A percentile compares a stretch with the other conserved stretches of the same genome.
Evolutionary conservation across 495 filamentous ascomycete species (phyloP).

Genomic region (Margaritispora aquatica): DNA sequence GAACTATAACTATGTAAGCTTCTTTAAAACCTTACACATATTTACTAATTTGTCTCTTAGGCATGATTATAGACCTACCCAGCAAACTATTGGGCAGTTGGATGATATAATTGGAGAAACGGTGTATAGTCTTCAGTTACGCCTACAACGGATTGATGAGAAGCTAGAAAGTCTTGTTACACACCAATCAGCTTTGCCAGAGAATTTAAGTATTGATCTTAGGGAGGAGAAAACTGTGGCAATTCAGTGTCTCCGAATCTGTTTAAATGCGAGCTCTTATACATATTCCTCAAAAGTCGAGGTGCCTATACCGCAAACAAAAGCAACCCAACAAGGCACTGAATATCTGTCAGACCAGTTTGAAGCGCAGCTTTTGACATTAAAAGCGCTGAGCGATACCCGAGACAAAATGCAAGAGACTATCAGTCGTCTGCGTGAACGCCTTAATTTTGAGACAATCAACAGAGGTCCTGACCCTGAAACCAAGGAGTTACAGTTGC

Average conservation of each 20-base stretch:
- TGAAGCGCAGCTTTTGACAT: slow-evolving; percentile 19
- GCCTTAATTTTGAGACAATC: slow-evolving; percentile 21
- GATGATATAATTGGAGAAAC: slow-evolving; percentile 20
- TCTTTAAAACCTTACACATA: slow-evolving; percentile 8
- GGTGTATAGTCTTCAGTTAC: slow-evolving; percentile 14
- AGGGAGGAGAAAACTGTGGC: slow-evolving; percentile 20
- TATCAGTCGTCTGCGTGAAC: slow-evolving; percentile 25
- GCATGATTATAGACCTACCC: slow-evolving; percentile 16
- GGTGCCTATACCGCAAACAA: slow-evolving; percentile 11
- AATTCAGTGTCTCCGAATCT: slow-evolving; percentile 19
- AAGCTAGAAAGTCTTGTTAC: slow-evolving; percentile 12
- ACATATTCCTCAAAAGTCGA: slow-evolving; percentile 14
- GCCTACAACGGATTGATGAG: slow-evolving; percentile 18
- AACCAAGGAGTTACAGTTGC: slow-evolving; percentile 24
- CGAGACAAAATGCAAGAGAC: slow-evolving; percentile 21
- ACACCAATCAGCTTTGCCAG: slow-evolving; percentile 3
- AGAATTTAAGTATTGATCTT: slow-evolving; percentile 18
- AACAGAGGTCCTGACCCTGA: slow-evolving; percentile 17
- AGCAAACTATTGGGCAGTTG: slow-evolving; percentile 18
- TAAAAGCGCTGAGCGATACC: slow-evolving; percentile 22
- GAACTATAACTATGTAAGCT: slow-evolving; percentile 25
- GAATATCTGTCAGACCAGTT: slow-evolving; percentile 11
- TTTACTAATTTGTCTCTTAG: slow-evolving; percentile 17
- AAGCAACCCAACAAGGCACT: slow-evolving; percentile 10
- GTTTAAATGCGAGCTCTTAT: slow-evolving; percentile 19